Evolutionary conservation across 2,329 filamentous ascomycete species (phyloP).

Genomic region (Drechslerella coelobrocha): DNA sequence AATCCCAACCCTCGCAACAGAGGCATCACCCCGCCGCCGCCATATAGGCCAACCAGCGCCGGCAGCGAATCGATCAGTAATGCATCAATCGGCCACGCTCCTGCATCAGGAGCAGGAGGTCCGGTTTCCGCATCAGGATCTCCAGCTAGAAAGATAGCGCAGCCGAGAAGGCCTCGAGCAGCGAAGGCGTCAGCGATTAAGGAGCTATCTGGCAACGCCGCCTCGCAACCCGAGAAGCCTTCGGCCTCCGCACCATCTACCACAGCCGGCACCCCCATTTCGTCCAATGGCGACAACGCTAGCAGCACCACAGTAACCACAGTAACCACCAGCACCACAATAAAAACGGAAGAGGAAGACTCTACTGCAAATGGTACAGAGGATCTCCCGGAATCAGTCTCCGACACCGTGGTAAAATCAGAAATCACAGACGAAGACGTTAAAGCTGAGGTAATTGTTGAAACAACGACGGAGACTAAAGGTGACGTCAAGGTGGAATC

Average conservation of each 20-base stretch:
- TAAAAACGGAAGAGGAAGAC: conserved; percentile 53
- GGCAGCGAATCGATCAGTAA: conserved; percentile 55
- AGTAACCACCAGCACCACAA: conserved; percentile 55
- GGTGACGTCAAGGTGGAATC: conserved; percentile 68
- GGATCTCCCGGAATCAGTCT: conserved; percentile 24
- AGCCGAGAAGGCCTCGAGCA: conserved; percentile 60
- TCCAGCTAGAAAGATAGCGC: conserved; percentile 63
- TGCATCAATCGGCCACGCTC: conserved; percentile 58
- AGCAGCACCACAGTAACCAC: conserved; percentile 47
- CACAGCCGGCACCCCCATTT: conserved; percentile 63
- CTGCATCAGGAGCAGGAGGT: too few species aligned
- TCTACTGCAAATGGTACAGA: conserved; percentile 23
- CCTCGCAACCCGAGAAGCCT: conserved; percentile 55
- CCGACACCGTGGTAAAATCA: conserved; percentile 57
- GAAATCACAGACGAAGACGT: conserved; percentile 65
- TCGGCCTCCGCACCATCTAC: conserved; percentile 61
- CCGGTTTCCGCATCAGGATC: conserved; percentile 68
- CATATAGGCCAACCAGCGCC: conserved; percentile 56
- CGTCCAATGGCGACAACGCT: conserved; percentile 54
- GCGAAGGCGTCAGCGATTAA: conserved; percentile 61
- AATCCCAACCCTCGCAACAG: conserved; percentile 67
- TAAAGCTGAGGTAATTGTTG: conserved; percentile 54
- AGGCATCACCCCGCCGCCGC: conserved; percentile 80
- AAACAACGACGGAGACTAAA: conserved; percentile 54
- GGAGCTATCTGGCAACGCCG: conserved; percentile 52